These are phyloP conservation scores for Pilaira anomala DNA, from an alignment of 192 early-diverging fungal species.

Conservation along the genomic window DNA sequence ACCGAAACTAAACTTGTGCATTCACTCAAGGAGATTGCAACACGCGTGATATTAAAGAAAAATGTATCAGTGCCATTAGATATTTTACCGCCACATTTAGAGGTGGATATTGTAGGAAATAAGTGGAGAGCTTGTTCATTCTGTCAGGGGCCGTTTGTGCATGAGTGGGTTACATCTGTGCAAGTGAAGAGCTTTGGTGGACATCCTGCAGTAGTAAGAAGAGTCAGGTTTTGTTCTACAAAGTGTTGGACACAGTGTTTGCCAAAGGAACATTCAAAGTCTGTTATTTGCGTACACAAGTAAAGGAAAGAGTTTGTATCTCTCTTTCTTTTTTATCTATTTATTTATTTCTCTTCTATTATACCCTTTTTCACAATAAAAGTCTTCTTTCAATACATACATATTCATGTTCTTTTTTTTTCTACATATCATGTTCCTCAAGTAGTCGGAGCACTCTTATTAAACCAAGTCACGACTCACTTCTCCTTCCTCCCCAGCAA, in stretches of 20 bases:
- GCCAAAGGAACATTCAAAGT: constrained; percentile 4
- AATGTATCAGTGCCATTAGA: constrained; percentile 31
- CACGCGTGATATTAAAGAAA: constrained; percentile 29
- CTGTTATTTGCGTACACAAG: constrained; percentile 13
- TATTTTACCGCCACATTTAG: constrained; percentile 32
- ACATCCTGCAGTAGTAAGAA: constrained; percentile 49
- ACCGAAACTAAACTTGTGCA: constrained; percentile 30
- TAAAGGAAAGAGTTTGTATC: too few species aligned
- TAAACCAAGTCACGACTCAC: too few species aligned
- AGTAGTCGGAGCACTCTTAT: too few species aligned
- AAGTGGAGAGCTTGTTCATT: constrained; percentile 18
- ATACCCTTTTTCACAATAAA: not conserved
- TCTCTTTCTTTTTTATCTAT: not conserved
- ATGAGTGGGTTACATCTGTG: constrained; percentile 54
- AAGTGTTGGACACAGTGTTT: constrained; percentile 38
- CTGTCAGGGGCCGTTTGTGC: constrained; percentile 41
- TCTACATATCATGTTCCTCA: too few species aligned
- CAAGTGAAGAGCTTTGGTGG: constrained; percentile 50
- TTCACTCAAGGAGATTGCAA: constrained; percentile 43
- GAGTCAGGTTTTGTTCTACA: constrained; percentile 48
- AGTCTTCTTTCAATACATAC: too few species aligned
- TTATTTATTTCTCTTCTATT: not conserved
- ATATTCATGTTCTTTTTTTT: too few species aligned
- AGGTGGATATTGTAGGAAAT: not conserved
- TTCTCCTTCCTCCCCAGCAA: not conserved